A percentile compares a stretch with the other conserved stretches of the same genome.
Conservation (phyloP, 257 asterid genomes). For the Solanum bulbocastanum region DNA sequence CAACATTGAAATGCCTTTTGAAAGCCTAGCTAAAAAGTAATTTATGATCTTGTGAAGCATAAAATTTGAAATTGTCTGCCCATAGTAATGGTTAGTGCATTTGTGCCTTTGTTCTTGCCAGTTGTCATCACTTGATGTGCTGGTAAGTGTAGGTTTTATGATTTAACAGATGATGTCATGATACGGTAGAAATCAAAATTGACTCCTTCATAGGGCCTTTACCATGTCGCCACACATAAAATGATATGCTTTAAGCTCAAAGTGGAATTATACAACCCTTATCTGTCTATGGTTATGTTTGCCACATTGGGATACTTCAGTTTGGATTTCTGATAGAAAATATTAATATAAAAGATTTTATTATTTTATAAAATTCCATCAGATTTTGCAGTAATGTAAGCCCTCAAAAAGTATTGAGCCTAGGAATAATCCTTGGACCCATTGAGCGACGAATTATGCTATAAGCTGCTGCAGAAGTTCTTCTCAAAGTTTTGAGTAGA, state of each 20-base stretch:
- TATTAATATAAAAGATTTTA: neutral
- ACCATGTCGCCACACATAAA: neutral
- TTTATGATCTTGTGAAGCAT: neutral
- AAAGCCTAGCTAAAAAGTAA: neutral
- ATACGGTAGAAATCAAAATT: neutral
- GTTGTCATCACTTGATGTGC: neutral
- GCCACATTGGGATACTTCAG: neutral
- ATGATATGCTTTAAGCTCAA: neutral
- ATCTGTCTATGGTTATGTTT: neutral
- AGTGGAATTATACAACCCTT: neutral
- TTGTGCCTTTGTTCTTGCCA: neutral
- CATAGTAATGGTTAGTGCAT: neutral
- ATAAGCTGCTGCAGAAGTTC: neutral
- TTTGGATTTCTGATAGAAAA: neutral
- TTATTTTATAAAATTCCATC: neutral
- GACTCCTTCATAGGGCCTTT: neutral
- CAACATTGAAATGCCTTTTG: neutral
- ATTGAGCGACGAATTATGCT: neutral
- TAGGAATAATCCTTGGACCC: neutral
- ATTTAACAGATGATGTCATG: neutral
- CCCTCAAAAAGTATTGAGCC: neutral
- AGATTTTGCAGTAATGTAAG: neutral
- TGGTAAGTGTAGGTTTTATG: neutral
- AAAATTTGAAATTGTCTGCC: neutral
- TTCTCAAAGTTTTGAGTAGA: neutral